A percentile compares a stretch with the other conserved stretches of the same genome.
These are phyloP conservation scores for Begonia masoniana DNA, from an alignment of 306 rosid species.

Conservation along the genomic window DNA sequence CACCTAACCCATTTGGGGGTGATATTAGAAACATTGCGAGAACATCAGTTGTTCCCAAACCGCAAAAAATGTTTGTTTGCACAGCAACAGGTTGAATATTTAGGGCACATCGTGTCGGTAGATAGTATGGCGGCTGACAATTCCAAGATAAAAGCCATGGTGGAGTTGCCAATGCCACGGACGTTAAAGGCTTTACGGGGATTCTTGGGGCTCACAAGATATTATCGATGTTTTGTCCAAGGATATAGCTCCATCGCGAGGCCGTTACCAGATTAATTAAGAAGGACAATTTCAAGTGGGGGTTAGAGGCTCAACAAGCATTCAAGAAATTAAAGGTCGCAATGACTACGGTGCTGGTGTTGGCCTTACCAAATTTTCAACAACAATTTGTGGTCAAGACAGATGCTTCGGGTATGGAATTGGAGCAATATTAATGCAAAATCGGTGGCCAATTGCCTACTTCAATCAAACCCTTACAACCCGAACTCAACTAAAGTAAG, in stretches of 20 bases:
- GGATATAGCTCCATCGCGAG: background rate
- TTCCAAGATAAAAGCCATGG: too few relatives aligned
- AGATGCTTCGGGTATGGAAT: too few relatives aligned
- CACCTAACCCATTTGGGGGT: too few relatives aligned
- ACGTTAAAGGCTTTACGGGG: background rate
- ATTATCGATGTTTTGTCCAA: background rate
- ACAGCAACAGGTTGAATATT: background rate
- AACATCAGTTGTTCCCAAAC: background rate
- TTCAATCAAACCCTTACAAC: background rate
- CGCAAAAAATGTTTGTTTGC: background rate
- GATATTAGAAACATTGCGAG: background rate
- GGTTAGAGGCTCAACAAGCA: background rate
- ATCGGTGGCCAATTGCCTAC: background rate
- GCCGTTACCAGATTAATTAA: background rate
- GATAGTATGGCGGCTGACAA: background rate
- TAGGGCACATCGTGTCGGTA: background rate
- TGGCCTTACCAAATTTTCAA: background rate
- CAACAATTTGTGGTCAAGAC: constrained; percentile 2
- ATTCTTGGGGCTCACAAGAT: background rate
- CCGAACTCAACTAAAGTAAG: background rate
- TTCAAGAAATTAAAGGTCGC: background rate
- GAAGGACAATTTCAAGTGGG: background rate
- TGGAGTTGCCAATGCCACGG: too few relatives aligned
- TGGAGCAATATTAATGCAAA: background rate
- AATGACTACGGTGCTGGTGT: background rate